Base-by-base conservation (phyloP, 176 grass and related monocot genomes). In the Aegilops tauschii region DNA sequence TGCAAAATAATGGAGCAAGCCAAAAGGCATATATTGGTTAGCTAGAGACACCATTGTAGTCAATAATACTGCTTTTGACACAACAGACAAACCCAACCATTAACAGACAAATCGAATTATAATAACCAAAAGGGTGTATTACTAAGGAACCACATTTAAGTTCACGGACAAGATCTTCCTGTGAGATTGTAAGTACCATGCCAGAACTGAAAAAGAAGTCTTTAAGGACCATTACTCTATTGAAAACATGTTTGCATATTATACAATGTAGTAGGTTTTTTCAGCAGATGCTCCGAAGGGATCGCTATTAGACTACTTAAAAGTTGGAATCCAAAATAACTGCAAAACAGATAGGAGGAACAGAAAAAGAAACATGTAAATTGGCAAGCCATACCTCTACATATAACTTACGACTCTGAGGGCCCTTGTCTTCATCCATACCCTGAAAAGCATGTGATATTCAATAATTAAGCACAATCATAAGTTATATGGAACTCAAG, bases 401-500 rank as follows among this genome's bases (percentile, higher is more conserved):
- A 87, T 95, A 95, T 67, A 95, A 81, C 86, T 95, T 95, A 71
- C 93, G 92, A 88, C 90, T 90, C 86, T 88, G 93, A 77, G 93
- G 93, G 30, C 93, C 91, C 78, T 93, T 95, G 32, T 95, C 93
- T 87, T 95, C 93, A 85, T 95, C 93, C 93, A 95, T 92, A 27
- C 90, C 93, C 93, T 95, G 80, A 82, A 72, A 82, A 70, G 67
- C 49, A 81, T 37, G 62, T 9, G 31, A 39, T 21, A 54, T 21
- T 67, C 72, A 59, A 25, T 13, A 82, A 69, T 52, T 78, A 82
- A 86, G 52, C 44, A 70, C 4, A 65, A 50, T 18, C 8, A 37
- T 16, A 75, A 21, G 37, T 64, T 75, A 58, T 23, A 62, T 45
- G 27, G 13, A 45, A 76, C n/a, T 77, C 16, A 18, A 44, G 37